Evolutionary conservation across 257 asterid species (phyloP).

Genomic region (Lavandula angustifolia): DNA sequence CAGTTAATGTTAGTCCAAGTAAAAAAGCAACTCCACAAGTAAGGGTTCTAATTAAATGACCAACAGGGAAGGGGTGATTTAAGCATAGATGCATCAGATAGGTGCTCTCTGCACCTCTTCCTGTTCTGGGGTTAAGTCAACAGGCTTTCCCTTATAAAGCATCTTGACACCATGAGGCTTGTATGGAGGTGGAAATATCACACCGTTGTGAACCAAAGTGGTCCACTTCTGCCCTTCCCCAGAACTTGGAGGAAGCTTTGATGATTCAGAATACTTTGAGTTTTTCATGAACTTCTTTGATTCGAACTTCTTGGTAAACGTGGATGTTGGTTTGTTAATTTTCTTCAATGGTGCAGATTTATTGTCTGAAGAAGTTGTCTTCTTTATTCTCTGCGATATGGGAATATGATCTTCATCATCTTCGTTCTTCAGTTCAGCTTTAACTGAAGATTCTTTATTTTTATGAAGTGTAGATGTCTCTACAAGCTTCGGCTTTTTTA

Average conservation of each 20-base stretch:
- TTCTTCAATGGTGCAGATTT: constrained; percentile 49
- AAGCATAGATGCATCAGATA: constrained; percentile 1
- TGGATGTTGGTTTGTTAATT: constrained; percentile 41
- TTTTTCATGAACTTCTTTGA: constrained; percentile 57
- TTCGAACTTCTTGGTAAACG: constrained; percentile 46
- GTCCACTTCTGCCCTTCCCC: constrained; percentile 99
- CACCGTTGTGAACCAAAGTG: constrained; percentile 89
- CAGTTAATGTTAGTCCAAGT: constrained; percentile 6
- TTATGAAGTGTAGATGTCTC: constrained; percentile 40
- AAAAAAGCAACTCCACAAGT: constrained; percentile 5
- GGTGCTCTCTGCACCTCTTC: constrained; percentile 66
- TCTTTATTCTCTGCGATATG: constrained; percentile 66
- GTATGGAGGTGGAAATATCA: constrained; percentile 95
- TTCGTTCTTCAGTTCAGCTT: constrained; percentile 60
- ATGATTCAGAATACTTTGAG: constrained; percentile 70
- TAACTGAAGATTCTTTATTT: constrained; percentile 46
- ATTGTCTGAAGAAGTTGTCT: constrained; percentile 47
- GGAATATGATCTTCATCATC: constrained; percentile 80
- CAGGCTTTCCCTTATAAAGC: constrained; percentile 85
- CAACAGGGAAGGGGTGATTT: background rate
- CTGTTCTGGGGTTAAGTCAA: constrained; percentile 79
- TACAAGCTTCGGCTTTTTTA: constrained; percentile 72
- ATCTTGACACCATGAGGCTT: constrained; percentile 92
- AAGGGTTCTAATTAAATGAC: background rate
- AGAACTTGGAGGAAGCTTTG: constrained; percentile 79